A percentile compares a stretch with the other conserved stretches of the same genome.
Conservation (phyloP, 768 basidiomycete genomes). For the Amanita inopinata region DNA sequence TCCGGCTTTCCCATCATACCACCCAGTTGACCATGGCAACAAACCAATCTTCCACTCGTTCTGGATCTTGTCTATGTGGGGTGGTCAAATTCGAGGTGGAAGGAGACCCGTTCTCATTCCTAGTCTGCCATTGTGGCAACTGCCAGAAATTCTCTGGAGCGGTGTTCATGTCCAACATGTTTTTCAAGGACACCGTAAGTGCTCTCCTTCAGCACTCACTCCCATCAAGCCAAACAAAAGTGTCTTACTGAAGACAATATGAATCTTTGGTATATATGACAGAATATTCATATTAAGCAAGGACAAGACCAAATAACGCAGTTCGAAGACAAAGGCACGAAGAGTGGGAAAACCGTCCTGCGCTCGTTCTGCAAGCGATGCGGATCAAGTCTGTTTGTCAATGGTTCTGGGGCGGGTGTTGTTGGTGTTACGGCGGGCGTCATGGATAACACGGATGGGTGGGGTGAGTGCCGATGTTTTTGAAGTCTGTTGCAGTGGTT, state of each 20-base stretch:
- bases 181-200: constrained; percentile 21
- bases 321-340: constrained; percentile 18
- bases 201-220: background rate
- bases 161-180: constrained; percentile 23
- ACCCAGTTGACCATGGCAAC: background rate
- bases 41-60: background rate
- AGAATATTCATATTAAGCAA: constrained; percentile 18
- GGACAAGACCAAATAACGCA: constrained; percentile 16
- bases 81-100: constrained; percentile 17
- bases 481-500: constrained; percentile 3
- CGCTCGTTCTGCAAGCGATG: constrained; percentile 24
- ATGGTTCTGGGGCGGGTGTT: constrained; percentile 14
- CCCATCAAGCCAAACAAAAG: no score
- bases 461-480: constrained; percentile 15
- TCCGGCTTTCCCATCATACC: background rate
- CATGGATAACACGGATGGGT: constrained; percentile 15
- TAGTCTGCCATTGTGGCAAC: constrained; percentile 24
- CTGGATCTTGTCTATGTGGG: constrained; percentile 21
- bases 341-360: constrained; percentile 18
- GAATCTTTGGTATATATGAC: no score
- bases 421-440: constrained; percentile 16
- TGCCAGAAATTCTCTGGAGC: constrained; percentile 24
- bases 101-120: constrained; percentile 22
- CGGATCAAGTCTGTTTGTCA: constrained; percentile 19
- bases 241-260: no score